phyloP scores from a whole-genome alignment of 192 early-diverging fungal species.

The Lobulomyces angularis region DNA sequence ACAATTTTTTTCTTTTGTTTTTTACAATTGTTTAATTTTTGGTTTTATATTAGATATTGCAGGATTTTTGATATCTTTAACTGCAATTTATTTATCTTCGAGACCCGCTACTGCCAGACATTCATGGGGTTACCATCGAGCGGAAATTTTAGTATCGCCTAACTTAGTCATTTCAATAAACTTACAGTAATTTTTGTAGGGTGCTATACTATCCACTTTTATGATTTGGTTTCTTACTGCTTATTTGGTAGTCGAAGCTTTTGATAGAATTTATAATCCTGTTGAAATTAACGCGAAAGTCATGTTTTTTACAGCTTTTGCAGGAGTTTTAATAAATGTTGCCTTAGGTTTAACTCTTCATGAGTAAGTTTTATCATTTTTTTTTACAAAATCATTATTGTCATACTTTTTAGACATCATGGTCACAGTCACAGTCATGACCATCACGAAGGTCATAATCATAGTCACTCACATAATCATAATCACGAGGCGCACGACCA shows the following conservation, averaged over 20 bases:
- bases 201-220: slow-evolving; percentile 60
- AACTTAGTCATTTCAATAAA: too few species aligned
- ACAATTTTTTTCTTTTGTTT: neutral
- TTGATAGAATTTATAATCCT: slow-evolving; percentile 51
- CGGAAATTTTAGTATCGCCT: slow-evolving; percentile 72
- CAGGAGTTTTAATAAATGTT: slow-evolving; percentile 68
- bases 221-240: slow-evolving; percentile 68
- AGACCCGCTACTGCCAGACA: slow-evolving; percentile 47
- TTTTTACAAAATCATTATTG: too few species aligned
- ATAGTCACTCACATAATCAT: slow-evolving; percentile 25
- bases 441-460: slow-evolving; percentile 30
- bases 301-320: slow-evolving; percentile 55
- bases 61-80: slow-evolving; percentile 59
- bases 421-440: slow-evolving; percentile 36
- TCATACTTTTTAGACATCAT: slow-evolving; percentile 45
- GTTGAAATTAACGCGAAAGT: slow-evolving; percentile 48
- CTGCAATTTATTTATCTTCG: slow-evolving; percentile 49
- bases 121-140: slow-evolving; percentile 64
- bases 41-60: slow-evolving; percentile 39
- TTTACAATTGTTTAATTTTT: neutral
- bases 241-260: slow-evolving; percentile 56
- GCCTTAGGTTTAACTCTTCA: slow-evolving; percentile 39
- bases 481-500: slow-evolving; percentile 17
- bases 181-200: too few species aligned
- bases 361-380: slow-evolving; percentile 10